Conservation (phyloP, 805 yeast genomes). For the Metschnikowia peoriensis region DNA sequence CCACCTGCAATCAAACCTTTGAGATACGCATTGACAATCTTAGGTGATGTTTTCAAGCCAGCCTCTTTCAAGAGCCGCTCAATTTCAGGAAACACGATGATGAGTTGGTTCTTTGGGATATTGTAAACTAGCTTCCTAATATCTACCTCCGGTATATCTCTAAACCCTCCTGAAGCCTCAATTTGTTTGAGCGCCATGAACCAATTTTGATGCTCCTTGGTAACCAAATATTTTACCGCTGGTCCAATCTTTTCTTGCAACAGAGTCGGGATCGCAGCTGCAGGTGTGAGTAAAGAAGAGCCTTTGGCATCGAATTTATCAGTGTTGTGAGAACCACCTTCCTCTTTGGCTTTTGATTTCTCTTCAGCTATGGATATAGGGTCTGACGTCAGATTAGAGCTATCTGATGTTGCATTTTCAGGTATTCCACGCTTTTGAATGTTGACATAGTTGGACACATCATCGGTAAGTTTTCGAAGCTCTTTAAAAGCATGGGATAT, state of each 20-base stretch:
- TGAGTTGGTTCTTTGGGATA: constrained; percentile 42
- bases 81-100: constrained; percentile 26
- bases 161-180: constrained; percentile 35
- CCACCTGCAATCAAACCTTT: constrained; percentile 30
- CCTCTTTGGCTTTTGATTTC: constrained; percentile 1
- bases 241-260: constrained; percentile 39
- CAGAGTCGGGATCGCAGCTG: constrained; percentile 33
- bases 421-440: background rate
- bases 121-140: constrained; percentile 34
- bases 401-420: constrained; percentile 9
- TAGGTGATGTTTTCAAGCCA: constrained; percentile 26
- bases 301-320: constrained; percentile 13
- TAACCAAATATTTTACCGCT: constrained; percentile 38
- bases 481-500: constrained; percentile 26
- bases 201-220: constrained; percentile 46
- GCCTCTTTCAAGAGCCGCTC: constrained; percentile 34
- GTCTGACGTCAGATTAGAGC: constrained; percentile 19
- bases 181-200: constrained; percentile 42
- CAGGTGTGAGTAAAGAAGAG: constrained; percentile 18
- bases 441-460: constrained; percentile 22
- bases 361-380: background rate
- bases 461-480: constrained; percentile 28
- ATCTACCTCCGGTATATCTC: constrained; percentile 30
- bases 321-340: background rate
- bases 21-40: constrained; percentile 38